Percentiles rank a stretch among this genome's conserved stretches.
Evolutionary conservation across 257 asterid genomes (phyloP).

Genomic region (Solanum chilense): DNA sequence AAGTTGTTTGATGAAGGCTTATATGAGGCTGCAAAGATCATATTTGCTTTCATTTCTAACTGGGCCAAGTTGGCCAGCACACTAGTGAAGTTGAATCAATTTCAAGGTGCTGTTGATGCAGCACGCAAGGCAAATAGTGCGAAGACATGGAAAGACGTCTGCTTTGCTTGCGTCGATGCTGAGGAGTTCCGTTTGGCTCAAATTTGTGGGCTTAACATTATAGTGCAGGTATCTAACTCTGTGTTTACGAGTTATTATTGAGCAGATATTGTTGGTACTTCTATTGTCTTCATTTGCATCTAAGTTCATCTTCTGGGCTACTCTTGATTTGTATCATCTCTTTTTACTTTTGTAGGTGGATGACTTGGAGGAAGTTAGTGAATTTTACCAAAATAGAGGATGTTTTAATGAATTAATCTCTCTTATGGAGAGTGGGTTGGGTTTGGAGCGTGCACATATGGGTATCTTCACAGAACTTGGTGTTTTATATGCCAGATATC

Average conservation of each 20-base stretch:
- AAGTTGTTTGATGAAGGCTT: constrained; percentile 92
- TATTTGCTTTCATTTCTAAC: constrained; percentile 85
- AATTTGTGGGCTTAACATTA: constrained; percentile 96
- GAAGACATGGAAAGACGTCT: constrained; percentile 97
- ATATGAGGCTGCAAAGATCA: constrained; percentile 95
- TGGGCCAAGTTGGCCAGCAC: constrained; percentile 97
- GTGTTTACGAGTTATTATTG: not conserved
- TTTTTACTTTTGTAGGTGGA: constrained; percentile 51
- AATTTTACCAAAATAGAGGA: constrained; percentile 92
- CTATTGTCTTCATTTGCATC: not conserved
- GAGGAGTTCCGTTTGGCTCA: constrained; percentile 99
- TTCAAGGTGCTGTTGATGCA: constrained; percentile 99
- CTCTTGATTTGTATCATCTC: not conserved
- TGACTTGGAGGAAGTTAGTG: constrained; percentile 98
- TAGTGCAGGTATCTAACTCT: constrained; percentile 67
- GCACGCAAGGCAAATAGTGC: constrained; percentile 99
- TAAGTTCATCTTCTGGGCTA: not conserved
- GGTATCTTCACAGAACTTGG: constrained; percentile 98
- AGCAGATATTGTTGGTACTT: not conserved
- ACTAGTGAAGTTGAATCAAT: constrained; percentile 81
- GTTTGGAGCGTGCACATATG: constrained; percentile 99
- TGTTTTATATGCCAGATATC: constrained; percentile 95
- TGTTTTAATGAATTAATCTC: constrained; percentile 97
- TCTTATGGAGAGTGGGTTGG: constrained; percentile 98
- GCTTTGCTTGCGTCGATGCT: constrained; percentile 99